Conservation (phyloP, 2,329 filamentous ascomycete genomes). For the Thielaviopsis euricoi region DNA sequence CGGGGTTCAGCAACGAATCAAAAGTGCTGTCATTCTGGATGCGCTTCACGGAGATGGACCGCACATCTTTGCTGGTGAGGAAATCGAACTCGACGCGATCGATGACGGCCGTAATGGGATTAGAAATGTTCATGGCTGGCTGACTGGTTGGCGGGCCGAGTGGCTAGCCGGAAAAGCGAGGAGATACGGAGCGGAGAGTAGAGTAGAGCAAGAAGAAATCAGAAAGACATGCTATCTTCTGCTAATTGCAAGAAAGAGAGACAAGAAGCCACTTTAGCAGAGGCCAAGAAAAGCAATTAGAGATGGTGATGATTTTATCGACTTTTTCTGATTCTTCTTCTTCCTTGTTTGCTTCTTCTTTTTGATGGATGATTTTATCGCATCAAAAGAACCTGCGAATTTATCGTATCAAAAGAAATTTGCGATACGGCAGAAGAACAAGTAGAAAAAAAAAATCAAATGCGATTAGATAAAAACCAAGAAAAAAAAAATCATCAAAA, state of each 20-base stretch:
- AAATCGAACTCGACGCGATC: conserved; percentile 81
- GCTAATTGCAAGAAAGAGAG: background rate
- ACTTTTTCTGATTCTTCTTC: background rate
- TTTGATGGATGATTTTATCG: background rate
- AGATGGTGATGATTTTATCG: too few relatives aligned
- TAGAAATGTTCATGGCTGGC: conserved; percentile 48
- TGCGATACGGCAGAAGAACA: background rate
- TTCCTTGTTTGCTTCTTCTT: too few relatives aligned
- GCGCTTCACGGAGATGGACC: conserved; percentile 76
- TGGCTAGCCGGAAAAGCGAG: too few relatives aligned
- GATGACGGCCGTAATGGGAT: conserved; percentile 70
- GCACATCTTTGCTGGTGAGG: conserved; percentile 67
- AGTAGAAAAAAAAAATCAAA: background rate
- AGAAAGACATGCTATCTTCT: background rate
- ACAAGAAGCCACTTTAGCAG: background rate
- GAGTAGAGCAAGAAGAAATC: background rate
- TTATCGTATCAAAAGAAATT: background rate
- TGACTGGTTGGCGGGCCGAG: background rate
- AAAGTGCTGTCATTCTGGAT: conserved; percentile 93
- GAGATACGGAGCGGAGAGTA: background rate
- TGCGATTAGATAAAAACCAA: background rate
- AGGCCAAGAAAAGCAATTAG: too few relatives aligned
- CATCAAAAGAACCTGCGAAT: background rate
- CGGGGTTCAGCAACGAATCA: conserved; percentile 75
- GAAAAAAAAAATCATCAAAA: background rate